Evolutionary conservation across 129 eudicot species (phyloP).

Genomic region (Arctium minus): DNA sequence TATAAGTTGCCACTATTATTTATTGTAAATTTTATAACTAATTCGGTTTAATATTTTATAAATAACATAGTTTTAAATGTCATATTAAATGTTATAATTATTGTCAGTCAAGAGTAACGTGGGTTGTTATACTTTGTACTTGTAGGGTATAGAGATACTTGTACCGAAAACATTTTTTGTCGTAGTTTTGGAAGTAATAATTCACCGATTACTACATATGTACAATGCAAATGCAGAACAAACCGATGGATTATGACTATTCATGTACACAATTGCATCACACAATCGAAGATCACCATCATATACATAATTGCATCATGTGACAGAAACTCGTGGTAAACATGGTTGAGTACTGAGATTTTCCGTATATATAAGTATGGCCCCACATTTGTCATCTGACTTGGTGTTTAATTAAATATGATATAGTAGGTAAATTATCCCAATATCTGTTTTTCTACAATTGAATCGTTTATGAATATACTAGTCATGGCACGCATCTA

Average conservation of each 20-base stretch:
- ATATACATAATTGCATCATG: slow-evolving; percentile 20
- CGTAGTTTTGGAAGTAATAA: background rate
- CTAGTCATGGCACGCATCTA: background rate
- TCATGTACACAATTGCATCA: slow-evolving; percentile 9
- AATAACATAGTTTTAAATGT: background rate
- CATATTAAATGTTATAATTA: background rate
- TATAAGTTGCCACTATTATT: background rate
- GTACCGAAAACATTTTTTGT: background rate
- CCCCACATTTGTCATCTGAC: background rate
- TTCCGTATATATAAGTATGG: background rate
- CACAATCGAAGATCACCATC: slow-evolving; percentile 7
- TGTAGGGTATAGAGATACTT: background rate
- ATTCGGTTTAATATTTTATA: too few relatives aligned
- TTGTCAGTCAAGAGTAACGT: background rate
- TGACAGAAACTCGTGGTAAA: background rate
- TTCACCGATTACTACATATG: background rate
- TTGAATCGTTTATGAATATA: too few relatives aligned
- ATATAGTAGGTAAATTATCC: background rate
- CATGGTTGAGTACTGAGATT: background rate
- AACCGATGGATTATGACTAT: background rate
- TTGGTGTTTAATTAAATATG: background rate
- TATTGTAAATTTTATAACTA: background rate
- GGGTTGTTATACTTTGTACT: background rate
- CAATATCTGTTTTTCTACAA: background rate
- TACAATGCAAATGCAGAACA: background rate